A percentile compares a stretch with the other conserved stretches of the same genome.
These are phyloP conservation scores for Vigna nakashimae DNA, from an alignment of 306 rosid genomes.

Conservation along the genomic window DNA sequence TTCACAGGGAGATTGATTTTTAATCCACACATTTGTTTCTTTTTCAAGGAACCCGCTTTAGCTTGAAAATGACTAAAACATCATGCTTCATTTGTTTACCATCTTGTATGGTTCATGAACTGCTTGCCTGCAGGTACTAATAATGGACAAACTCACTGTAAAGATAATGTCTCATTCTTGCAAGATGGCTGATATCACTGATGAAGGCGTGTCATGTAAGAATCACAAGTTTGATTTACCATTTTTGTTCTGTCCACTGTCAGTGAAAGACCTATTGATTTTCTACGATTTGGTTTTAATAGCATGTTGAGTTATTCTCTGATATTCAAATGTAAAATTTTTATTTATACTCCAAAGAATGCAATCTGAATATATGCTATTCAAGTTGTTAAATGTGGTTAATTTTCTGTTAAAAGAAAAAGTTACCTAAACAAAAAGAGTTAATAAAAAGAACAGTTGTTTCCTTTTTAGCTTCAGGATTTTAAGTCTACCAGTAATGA, in stretches of 20 bases:
- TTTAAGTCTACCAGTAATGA: slow-evolving; percentile 20
- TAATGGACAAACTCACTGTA: slow-evolving; percentile 93
- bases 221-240: slow-evolving; percentile 26
- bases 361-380: slow-evolving; percentile 15
- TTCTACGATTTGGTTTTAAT: slow-evolving; percentile 38
- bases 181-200: slow-evolving; percentile 98
- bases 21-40: slow-evolving; percentile 1
- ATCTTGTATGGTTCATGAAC: slow-evolving; percentile 30
- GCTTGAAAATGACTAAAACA: slow-evolving; percentile 24
- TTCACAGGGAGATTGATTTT: not conserved
- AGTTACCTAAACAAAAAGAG: not conserved
- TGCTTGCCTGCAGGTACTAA: slow-evolving; percentile 72
- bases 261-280: slow-evolving; percentile 8
- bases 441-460: not conserved
- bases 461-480: slow-evolving; percentile 26
- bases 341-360: slow-evolving; percentile 14
- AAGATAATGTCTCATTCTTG: slow-evolving; percentile 95
- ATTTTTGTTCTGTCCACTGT: slow-evolving; percentile 9
- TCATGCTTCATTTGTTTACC: slow-evolving; percentile 30
- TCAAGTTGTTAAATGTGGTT: not conserved
- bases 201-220: slow-evolving; percentile 98
- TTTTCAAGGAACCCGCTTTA: slow-evolving; percentile 9
- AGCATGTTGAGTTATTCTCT: slow-evolving; percentile 39
- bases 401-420: slow-evolving; percentile 8
- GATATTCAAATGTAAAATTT: slow-evolving; percentile 33